Conservation (phyloP, 331 rosid genomes). For the Ulmus americana region DNA sequence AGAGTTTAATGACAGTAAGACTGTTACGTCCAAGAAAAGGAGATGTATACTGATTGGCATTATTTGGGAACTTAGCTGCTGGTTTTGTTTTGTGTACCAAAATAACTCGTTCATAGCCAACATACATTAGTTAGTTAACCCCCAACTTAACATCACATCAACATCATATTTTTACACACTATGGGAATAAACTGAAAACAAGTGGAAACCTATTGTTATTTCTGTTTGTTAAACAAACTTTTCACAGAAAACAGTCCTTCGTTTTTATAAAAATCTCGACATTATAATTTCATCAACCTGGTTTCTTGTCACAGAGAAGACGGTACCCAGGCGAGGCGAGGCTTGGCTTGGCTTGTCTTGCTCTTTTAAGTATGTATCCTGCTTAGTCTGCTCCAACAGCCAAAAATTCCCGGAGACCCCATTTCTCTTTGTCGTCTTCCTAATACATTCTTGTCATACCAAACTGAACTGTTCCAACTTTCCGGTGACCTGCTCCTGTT, state of each 20-base stretch:
- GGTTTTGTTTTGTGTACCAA: too few species aligned
- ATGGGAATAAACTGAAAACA: too few species aligned
- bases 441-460: slow-evolving; percentile 64
- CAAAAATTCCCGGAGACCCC: slow-evolving; percentile 10
- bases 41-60: too few species aligned
- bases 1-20: too few species aligned
- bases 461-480: slow-evolving; percentile 57
- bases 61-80: too few species aligned
- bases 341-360: slow-evolving; percentile 3
- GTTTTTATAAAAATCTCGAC: slow-evolving; percentile 25
- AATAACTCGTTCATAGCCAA: too few species aligned
- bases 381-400: slow-evolving; percentile 22
- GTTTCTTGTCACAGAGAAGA: slow-evolving; percentile 15
- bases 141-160: too few species aligned
- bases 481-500: slow-evolving; percentile 44
- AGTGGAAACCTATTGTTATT: too few species aligned
- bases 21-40: too few species aligned
- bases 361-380: slow-evolving; percentile 11
- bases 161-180: too few species aligned
- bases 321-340: neutral
- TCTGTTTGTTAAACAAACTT: too few species aligned
- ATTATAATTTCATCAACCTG: slow-evolving; percentile 18
- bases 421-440: neutral
- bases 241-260: neutral
- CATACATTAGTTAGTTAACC: too few species aligned